Evolutionary conservation across 2,329 filamentous ascomycete genomes (phyloP).

Genomic region (Pseudogymnoascus sp.): DNA sequence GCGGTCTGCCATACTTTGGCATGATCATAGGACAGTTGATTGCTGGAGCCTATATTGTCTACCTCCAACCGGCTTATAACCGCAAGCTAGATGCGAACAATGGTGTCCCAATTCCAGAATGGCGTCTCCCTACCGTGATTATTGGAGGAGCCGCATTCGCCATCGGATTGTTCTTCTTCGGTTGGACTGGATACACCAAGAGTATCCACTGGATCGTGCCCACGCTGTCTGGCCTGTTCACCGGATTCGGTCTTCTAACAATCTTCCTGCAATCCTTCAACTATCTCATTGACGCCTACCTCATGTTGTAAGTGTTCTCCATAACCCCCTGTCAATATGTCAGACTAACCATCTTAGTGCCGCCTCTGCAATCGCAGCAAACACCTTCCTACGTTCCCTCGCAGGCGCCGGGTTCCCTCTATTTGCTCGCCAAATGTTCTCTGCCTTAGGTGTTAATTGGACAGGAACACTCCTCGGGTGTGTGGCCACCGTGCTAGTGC

Average conservation of each 20-base stretch:
- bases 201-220: slow-evolving; percentile 58
- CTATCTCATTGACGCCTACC: slow-evolving; percentile 70
- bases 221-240: slow-evolving; percentile 50
- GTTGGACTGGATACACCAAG: slow-evolving; percentile 56
- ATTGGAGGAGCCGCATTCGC: slow-evolving; percentile 52
- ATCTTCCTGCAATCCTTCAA: slow-evolving; percentile 77
- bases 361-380: slow-evolving; percentile 74
- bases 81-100: slow-evolving; percentile 61
- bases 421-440: slow-evolving; percentile 65
- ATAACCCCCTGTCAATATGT: neutral
- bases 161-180: slow-evolving; percentile 67
- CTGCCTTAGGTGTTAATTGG: slow-evolving; percentile 53
- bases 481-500: slow-evolving; percentile 48
- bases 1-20: slow-evolving; percentile 76
- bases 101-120: slow-evolving; percentile 55
- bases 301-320: slow-evolving; percentile 44
- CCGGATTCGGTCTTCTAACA: slow-evolving; percentile 70
- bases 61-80: slow-evolving; percentile 58
- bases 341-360: slow-evolving; percentile 34
- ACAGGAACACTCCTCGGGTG: slow-evolving; percentile 54
- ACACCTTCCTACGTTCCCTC: slow-evolving; percentile 70
- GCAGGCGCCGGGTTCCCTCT: slow-evolving; percentile 74
- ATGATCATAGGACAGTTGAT: slow-evolving; percentile 68
- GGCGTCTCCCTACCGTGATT: slow-evolving; percentile 56
- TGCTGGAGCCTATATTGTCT: slow-evolving; percentile 55